Conservation (phyloP, 805 yeast genomes). For the Wickerhamiella qilinensis region DNA sequence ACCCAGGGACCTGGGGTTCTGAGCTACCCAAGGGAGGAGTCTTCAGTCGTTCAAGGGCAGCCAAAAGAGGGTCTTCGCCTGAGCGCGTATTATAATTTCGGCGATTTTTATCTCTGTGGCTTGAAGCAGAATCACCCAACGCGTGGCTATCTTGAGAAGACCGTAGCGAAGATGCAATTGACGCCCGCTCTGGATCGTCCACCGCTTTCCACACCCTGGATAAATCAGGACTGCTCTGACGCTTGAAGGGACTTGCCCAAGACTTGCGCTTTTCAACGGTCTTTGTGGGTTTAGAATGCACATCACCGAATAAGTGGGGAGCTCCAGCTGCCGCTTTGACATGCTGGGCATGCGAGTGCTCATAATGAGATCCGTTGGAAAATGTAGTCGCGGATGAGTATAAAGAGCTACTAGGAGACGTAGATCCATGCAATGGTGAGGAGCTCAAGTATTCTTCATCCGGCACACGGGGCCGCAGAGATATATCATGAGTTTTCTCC, state of each 20-base stretch:
- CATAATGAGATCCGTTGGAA: conserved; percentile 2
- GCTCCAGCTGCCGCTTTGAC: too few relatives aligned
- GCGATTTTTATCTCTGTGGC: too few relatives aligned
- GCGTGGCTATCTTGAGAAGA: neutral
- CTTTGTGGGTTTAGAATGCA: neutral
- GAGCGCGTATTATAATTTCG: neutral
- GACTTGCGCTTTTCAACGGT: conserved; percentile 16
- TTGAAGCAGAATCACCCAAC: neutral
- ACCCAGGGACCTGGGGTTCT: neutral
- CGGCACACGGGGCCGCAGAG: too few relatives aligned
- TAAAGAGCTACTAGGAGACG: conserved; percentile 10
- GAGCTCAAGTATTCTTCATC: conserved; percentile 2
- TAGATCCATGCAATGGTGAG: conserved; percentile 11
- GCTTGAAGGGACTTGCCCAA: conserved; percentile 31
- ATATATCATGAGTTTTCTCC: too few relatives aligned
- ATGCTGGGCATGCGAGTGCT: neutral
- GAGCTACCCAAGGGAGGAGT: conserved; percentile 12
- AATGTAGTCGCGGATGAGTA: conserved; percentile 13
- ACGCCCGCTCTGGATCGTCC: neutral
- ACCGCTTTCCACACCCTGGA: conserved; percentile 14
- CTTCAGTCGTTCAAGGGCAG: conserved; percentile 33
- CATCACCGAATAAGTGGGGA: too few relatives aligned
- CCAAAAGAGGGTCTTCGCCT: conserved; percentile 35
- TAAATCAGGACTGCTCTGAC: conserved; percentile 22
- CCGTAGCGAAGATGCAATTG: neutral